Evolutionary conservation across 495 filamentous ascomycete genomes (phyloP).

Genomic region (Hyaloscypha hepaticicola): DNA sequence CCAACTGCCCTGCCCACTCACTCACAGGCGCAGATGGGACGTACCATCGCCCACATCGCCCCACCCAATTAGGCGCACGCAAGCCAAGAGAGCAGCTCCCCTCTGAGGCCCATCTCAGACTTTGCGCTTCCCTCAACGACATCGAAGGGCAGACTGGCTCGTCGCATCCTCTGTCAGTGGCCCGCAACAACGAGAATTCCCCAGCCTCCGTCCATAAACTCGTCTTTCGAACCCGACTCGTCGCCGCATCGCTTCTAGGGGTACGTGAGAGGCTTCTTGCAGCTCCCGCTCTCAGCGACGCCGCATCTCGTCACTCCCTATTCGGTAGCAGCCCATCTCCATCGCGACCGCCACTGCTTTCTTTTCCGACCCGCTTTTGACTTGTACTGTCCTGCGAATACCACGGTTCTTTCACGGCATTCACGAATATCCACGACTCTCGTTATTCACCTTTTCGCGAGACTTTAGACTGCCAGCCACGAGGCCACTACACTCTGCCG

Average conservation of each 20-base stretch:
- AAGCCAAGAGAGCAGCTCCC: not conserved
- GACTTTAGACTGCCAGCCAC: not conserved
- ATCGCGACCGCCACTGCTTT: constrained; percentile 10
- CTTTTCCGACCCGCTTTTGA: constrained; percentile 10
- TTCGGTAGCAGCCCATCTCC: constrained; percentile 5
- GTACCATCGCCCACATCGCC: constrained; percentile 4
- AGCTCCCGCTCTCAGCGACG: not conserved
- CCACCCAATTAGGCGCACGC: constrained; percentile 13
- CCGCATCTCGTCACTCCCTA: constrained; percentile 7
- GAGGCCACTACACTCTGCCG: not conserved
- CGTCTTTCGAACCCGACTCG: constrained; percentile 10
- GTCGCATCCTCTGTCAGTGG: constrained; percentile 10
- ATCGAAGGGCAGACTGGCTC: constrained; percentile 3
- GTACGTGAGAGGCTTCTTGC: not conserved
- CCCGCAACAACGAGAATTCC: not conserved
- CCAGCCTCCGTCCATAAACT: not conserved
- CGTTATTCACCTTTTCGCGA: not conserved
- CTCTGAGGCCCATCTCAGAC: constrained; percentile 12
- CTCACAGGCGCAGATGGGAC: not conserved
- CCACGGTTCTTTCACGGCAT: constrained; percentile 17
- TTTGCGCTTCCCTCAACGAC: constrained; percentile 7
- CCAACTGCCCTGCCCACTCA: too few relatives aligned
- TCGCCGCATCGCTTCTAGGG: constrained; percentile 3
- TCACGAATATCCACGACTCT: not conserved
- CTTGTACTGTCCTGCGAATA: constrained; percentile 9